phyloP scores from a whole-genome alignment of 1,284 basidiomycete genomes.

The Sanghuangporus baumii region DNA sequence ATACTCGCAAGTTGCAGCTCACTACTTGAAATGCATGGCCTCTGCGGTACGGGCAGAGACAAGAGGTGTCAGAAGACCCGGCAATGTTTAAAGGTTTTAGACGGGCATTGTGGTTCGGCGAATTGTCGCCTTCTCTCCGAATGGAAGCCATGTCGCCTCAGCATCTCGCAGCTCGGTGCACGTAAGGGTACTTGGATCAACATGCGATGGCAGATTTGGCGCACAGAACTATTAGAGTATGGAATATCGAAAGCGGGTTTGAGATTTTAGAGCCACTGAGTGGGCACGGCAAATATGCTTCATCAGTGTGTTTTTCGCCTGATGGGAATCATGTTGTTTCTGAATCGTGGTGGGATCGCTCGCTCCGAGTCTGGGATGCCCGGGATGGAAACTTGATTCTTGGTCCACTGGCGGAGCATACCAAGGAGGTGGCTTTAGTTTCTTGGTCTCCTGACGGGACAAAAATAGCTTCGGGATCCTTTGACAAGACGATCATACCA shows the following conservation, averaged over 20 bases:
- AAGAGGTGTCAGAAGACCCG: not conserved
- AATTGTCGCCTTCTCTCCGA: not conserved
- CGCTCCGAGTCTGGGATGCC: slow-evolving; percentile 1
- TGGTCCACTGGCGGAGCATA: not conserved
- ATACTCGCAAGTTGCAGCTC: slow-evolving; percentile 1
- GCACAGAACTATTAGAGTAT: not conserved
- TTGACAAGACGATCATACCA: not conserved
- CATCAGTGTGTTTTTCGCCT: not conserved
- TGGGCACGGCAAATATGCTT: not conserved
- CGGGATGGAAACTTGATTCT: not conserved
- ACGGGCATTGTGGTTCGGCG: not conserved
- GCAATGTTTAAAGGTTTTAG: not conserved
- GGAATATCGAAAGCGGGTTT: not conserved
- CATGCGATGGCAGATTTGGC: not conserved
- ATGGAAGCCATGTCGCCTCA: not conserved
- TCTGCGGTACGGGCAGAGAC: not conserved
- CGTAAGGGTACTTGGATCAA: not conserved
- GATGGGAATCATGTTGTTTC: not conserved
- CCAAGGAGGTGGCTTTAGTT: slow-evolving; percentile 16
- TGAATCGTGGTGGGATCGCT: not conserved
- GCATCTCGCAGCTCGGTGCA: not conserved
- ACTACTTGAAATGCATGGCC: not conserved
- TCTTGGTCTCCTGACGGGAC: slow-evolving; percentile 11
- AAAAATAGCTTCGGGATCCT: not conserved
- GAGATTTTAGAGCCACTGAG: not conserved